Base-by-base conservation (phyloP, 768 basidiomycete species). In the Russula dissimulans region DNA sequence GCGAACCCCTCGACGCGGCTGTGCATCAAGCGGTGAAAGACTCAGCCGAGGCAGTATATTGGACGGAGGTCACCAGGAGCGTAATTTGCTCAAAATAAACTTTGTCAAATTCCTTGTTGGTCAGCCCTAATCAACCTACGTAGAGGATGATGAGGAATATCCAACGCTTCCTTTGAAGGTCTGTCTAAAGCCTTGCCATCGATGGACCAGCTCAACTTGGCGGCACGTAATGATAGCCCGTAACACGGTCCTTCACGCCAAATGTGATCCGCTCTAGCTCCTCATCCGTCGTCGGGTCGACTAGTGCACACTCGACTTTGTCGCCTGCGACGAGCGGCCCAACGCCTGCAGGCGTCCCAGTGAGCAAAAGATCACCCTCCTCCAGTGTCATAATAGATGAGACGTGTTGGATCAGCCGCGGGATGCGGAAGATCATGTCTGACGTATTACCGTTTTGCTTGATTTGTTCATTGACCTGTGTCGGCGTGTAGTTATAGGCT, bases 351-450 rank as follows among this genome's bases (percentile, higher is more conserved):
- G 95, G 95, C 1, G 95, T 98, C 5, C 93, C 91, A 0, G 93
- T 95, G 38, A 97, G 76, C 60, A 97, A 75, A n/a, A 95, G 75
- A 65, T 97, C 94, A 12, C 91, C 91, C 72, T 94, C 91, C 90
- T 97, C 93, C n/a, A 99, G 79, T 0, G 87, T 86, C 94, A 98
- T 97, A 72, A 99, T 95, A 4, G 91, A 89, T 2, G 94, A 95
- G 57, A 95, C 80, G 69, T 95, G 94, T 64, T 89, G 83, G 64
- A 98, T 87, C 52, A 98, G 78, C 22, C 82, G 78, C 1, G 94
- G 92, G 41, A 98, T 93, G 34, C 79, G 80, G 77, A 95, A 95
- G 46, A 97, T 88, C 94, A 97, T 97, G 70, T 95, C 87, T 14
- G 76, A 72, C 5, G 95, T 94, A 29, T 79, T 84, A 3, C 93